Conservation (phyloP, 1,284 basidiomycete genomes). For the Cutaneotrichosporon sp. region DNA sequence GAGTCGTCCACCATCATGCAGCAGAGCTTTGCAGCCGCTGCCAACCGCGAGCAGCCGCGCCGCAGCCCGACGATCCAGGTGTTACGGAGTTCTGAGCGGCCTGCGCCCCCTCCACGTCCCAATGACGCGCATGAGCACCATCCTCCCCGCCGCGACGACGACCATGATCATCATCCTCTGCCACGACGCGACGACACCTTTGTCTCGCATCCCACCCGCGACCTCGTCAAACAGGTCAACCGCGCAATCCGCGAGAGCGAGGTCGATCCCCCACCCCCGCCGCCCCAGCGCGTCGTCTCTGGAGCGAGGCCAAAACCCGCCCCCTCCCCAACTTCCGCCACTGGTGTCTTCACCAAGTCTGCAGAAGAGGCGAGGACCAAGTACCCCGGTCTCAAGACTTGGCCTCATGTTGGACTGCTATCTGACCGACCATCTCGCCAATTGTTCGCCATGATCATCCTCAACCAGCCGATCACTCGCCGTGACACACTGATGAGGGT, state of each 20-base stretch:
- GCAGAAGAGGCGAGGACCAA: constrained; percentile 17
- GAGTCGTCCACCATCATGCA: constrained; percentile 24
- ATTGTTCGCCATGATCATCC: constrained; percentile 67
- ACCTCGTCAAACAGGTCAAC: constrained; percentile 22
- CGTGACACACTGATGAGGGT: constrained; percentile 62
- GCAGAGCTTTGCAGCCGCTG: constrained; percentile 26
- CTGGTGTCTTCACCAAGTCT: constrained; percentile 9
- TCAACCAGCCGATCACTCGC: constrained; percentile 79
- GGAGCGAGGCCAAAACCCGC: not conserved
- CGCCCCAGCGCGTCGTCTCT: constrained; percentile 16
- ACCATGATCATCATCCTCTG: not conserved
- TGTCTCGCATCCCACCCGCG: constrained; percentile 1
- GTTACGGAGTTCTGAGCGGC: constrained; percentile 18
- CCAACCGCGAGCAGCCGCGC: constrained; percentile 5
- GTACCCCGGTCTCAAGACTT: constrained; percentile 20
- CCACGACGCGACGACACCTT: not conserved
- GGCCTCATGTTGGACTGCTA: constrained; percentile 16
- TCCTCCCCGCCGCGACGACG: not conserved
- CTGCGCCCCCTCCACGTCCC: not conserved
- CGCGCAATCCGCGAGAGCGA: constrained; percentile 22
- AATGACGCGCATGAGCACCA: not conserved
- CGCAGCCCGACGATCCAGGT: constrained; percentile 19
- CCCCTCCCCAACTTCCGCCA: not conserved
- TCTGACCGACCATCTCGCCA: constrained; percentile 18
- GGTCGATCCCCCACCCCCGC: constrained; percentile 20